Percentiles rank a stretch among this genome's conserved stretches.
Conservation (phyloP, 2,329 filamentous ascomycete species). For the Colletotrichum simmondsii region DNA sequence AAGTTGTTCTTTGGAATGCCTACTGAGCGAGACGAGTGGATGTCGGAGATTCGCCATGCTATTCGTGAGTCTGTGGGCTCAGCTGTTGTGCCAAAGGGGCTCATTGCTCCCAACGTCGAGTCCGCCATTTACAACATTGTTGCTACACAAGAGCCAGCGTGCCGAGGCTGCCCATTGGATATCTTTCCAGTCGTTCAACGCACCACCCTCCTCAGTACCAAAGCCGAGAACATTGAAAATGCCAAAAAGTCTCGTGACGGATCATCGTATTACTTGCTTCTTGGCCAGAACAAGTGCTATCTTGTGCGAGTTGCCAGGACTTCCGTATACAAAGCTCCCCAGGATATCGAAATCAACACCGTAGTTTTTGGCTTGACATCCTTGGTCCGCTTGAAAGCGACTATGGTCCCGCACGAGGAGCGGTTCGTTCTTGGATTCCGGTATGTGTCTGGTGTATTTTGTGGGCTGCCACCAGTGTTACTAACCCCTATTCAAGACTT, state of each 20-base stretch:
- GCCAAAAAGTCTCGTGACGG: conserved; percentile 58
- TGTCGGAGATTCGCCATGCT: conserved; percentile 57
- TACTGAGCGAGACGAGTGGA: conserved; percentile 61
- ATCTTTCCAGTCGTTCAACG: conserved; percentile 66
- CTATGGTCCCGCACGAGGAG: conserved; percentile 63
- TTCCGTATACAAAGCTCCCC: conserved; percentile 51
- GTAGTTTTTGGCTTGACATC: conserved; percentile 63
- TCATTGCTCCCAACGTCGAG: conserved; percentile 59
- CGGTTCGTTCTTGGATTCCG: conserved; percentile 66
- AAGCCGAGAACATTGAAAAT: conserved; percentile 53
- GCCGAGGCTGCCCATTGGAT: conserved; percentile 40
- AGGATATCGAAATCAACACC: conserved; percentile 61
- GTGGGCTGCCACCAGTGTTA: conserved; percentile 36
- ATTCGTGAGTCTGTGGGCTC: conserved; percentile 51
- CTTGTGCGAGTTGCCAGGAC: conserved; percentile 61
- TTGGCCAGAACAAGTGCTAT: conserved; percentile 64
- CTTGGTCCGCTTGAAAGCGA: conserved; percentile 62
- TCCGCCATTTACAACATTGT: conserved; percentile 58
- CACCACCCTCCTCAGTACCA: conserved; percentile 51
- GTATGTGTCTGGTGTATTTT: conserved; percentile 44
- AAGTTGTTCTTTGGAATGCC: conserved; percentile 61
- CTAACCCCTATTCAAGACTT: conserved; percentile 19
- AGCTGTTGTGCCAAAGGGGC: conserved; percentile 44
- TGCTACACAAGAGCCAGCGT: conserved; percentile 54
- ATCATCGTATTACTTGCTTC: conserved; percentile 65